Percentiles rank a stretch among this genome's conserved stretches.
Evolutionary conservation across 1,284 basidiomycete genomes (phyloP).

Genomic region (Tausonia pullulans): DNA sequence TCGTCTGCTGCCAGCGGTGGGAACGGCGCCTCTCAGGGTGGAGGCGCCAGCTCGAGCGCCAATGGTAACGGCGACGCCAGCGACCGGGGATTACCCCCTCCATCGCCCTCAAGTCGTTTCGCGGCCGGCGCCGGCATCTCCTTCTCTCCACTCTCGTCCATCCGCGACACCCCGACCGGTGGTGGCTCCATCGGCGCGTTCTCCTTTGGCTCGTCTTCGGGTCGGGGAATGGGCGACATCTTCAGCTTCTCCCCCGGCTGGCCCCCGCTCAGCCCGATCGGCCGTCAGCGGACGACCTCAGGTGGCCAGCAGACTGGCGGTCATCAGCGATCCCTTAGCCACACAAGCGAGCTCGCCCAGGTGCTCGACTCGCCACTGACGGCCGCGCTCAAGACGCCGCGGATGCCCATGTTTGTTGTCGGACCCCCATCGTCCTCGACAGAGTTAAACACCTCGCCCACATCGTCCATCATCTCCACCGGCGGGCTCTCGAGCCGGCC

Average conservation of each 20-base stretch:
- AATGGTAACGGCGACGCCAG: not conserved
- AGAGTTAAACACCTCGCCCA: too few species aligned
- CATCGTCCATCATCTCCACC: too few species aligned
- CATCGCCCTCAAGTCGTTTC: not conserved
- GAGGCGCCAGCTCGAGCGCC: not conserved
- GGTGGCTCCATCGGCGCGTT: too few species aligned
- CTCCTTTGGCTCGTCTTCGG: too few species aligned
- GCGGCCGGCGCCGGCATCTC: not conserved
- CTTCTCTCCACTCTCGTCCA: constrained; percentile 10
- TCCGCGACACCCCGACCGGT: not conserved
- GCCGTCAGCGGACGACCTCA: not conserved
- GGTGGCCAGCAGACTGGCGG: not conserved
- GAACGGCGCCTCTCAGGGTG: not conserved
- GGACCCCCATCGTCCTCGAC: too few species aligned
- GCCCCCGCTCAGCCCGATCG: not conserved
- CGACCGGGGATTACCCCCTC: too few species aligned
- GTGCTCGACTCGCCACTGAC: too few species aligned
- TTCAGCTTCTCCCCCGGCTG: not conserved
- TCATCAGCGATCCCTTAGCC: not conserved
- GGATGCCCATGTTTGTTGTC: too few species aligned
- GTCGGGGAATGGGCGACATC: too few species aligned
- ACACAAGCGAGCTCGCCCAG: constrained; percentile 7
- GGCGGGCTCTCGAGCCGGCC: too few species aligned
- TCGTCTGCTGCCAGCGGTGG: not conserved
- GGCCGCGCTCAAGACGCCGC: too few species aligned